Conservation (phyloP, 2,329 filamentous ascomycete species). For the Xylaria arbuscula region DNA sequence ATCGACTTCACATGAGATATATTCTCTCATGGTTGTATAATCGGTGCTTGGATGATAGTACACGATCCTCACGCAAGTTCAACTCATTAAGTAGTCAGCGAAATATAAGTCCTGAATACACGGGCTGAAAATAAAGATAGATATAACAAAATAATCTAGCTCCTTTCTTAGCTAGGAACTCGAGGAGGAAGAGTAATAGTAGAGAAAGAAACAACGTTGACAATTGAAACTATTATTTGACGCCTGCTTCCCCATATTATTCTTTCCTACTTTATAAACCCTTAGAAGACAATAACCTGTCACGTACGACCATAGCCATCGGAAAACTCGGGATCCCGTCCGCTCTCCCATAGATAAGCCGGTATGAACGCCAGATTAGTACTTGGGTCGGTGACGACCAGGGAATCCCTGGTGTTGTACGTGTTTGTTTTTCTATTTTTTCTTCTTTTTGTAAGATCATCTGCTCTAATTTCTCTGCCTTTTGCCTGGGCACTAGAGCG, state of each 20-base stretch:
- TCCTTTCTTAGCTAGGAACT: no score
- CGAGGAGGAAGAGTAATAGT: background rate
- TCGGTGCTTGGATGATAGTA: no score
- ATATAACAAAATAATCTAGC: no score
- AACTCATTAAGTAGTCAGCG: no score
- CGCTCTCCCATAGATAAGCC: no score
- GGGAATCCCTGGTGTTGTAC: conserved; percentile 10
- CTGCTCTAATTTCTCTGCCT: background rate
- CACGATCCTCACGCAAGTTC: no score
- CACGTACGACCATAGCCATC: conserved; percentile 11
- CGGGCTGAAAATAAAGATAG: no score
- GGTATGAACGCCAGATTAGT: conserved; percentile 2
- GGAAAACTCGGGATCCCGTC: background rate
- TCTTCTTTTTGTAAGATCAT: background rate
- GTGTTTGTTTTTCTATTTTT: background rate
- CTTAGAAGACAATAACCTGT: background rate
- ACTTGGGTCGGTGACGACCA: conserved; percentile 2
- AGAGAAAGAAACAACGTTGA: background rate
- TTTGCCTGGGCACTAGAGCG: background rate
- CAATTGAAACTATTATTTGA: background rate
- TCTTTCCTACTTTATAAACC: background rate
- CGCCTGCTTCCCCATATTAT: background rate
- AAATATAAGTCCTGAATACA: no score
- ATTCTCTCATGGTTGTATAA: no score
- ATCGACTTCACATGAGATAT: no score